A percentile compares a stretch with the other conserved stretches of the same genome.
Evolutionary conservation across 257 asterid species (phyloP).

Genomic region (Nicotiana tabacum): DNA sequence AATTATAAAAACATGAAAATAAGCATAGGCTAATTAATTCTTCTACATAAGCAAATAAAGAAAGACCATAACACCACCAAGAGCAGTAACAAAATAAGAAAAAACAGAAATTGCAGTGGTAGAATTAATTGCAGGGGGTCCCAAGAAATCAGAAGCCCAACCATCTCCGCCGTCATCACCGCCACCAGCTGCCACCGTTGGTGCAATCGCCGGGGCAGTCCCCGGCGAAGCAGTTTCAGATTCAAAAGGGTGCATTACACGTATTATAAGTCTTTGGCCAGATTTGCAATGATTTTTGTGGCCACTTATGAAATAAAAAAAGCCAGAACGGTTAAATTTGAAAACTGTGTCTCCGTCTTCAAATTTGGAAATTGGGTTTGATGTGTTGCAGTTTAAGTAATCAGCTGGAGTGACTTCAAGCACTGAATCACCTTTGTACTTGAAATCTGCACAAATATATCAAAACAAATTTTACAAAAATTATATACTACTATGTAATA

Average conservation of each 20-base stretch:
- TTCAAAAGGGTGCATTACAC: conserved; percentile 56
- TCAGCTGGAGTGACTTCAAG: conserved; percentile 47
- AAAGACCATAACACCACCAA: conserved; percentile 22
- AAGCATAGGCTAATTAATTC: background rate
- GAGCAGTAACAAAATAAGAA: conserved; percentile 25
- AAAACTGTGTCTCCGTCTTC: conserved; percentile 48
- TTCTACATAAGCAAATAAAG: conserved; percentile 30
- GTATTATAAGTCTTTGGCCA: conserved; percentile 58
- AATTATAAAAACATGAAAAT: background rate
- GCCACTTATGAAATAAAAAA: conserved; percentile 76
- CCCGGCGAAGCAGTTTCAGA: conserved; percentile 27
- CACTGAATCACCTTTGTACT: conserved; percentile 59
- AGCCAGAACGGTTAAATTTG: conserved; percentile 42
- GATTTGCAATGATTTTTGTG: conserved; percentile 44
- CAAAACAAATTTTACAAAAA: background rate
- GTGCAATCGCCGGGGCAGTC: conserved; percentile 29
- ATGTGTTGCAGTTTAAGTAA: conserved; percentile 41
- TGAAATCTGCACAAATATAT: conserved; percentile 42
- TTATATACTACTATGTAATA: no score
- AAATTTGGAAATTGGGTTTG: conserved; percentile 46
- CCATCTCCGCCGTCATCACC: conserved; percentile 14
- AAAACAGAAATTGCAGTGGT: conserved; percentile 19
- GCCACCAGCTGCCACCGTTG: background rate
- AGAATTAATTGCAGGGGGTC: conserved; percentile 22
- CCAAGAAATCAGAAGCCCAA: conserved; percentile 17